Evolutionary conservation across 208 protist species (phyloP).

Genomic region (Lotmaria passim): DNA sequence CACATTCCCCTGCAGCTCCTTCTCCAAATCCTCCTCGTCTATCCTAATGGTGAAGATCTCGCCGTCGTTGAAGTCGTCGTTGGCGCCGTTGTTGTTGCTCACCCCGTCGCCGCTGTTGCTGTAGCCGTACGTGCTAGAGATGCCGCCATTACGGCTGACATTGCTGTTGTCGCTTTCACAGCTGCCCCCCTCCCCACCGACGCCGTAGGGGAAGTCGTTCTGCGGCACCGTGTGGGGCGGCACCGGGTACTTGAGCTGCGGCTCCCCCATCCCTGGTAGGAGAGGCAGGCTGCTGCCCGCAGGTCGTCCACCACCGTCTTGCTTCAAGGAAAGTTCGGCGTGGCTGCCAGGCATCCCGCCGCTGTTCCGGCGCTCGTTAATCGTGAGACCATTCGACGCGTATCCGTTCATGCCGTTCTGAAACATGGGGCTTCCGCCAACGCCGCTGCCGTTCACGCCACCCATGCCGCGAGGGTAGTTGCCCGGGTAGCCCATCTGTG

Average conservation of each 20-base stretch:
- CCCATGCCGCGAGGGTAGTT: constrained; percentile 10
- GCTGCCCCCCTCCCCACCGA: not conserved
- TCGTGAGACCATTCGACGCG: not conserved
- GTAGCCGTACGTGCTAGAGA: not conserved
- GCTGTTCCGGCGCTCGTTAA: constrained; percentile 16
- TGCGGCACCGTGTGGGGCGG: constrained; percentile 19
- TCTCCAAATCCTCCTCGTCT: constrained; percentile 18
- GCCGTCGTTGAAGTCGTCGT: constrained; percentile 23
- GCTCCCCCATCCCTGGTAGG: constrained; percentile 9
- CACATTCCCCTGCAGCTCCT: constrained; percentile 9
- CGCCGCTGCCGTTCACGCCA: not conserved
- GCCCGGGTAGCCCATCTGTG: constrained; percentile 6
- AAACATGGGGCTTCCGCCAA: not conserved
- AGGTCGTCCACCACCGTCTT: not conserved
- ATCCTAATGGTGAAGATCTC: constrained; percentile 22
- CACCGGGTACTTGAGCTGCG: constrained; percentile 14
- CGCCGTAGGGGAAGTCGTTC: constrained; percentile 5
- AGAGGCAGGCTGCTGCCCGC: constrained; percentile 19
- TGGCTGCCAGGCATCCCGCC: not conserved
- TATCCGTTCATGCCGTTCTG: constrained; percentile 22
- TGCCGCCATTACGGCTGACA: not conserved
- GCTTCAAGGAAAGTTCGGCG: not conserved
- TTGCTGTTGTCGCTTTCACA: constrained; percentile 10
- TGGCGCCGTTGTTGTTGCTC: constrained; percentile 11
- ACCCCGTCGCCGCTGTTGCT: constrained; percentile 3